A percentile compares a stretch with the other conserved stretches of the same genome.
Evolutionary conservation across 768 basidiomycete species (phyloP).

Genomic region (Coprinopsis marcescibilis): DNA sequence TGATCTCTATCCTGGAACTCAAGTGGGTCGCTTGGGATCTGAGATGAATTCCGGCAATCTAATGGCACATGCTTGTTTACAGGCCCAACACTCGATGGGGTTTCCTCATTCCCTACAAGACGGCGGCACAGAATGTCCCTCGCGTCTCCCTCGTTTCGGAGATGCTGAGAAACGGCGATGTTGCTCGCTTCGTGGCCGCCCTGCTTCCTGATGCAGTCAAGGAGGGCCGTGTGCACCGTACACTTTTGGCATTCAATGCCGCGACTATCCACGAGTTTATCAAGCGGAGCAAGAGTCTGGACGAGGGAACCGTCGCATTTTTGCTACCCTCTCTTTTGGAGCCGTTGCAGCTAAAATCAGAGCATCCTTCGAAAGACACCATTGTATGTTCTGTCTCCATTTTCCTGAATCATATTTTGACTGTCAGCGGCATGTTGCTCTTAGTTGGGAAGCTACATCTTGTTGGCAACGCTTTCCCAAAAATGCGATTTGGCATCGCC

Average conservation of each 20-base stretch:
- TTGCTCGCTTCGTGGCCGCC: conserved; percentile 65
- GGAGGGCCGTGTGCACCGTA: conserved; percentile 50
- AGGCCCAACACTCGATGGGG: conserved; percentile 61
- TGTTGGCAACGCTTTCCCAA: conserved; percentile 65
- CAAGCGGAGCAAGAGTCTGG: conserved; percentile 45
- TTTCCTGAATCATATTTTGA: neutral
- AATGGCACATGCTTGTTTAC: neutral
- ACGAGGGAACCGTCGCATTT: conserved; percentile 63
- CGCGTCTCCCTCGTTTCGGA: conserved; percentile 68
- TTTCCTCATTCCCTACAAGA: conserved; percentile 71
- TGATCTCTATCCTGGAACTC: conserved; percentile 81
- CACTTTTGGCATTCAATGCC: conserved; percentile 78
- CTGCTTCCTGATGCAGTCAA: conserved; percentile 59
- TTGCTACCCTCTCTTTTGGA: conserved; percentile 59
- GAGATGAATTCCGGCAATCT: conserved; percentile 1
- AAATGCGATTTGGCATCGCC: conserved; percentile 52
- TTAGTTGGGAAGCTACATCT: conserved; percentile 69
- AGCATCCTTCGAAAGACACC: conserved; percentile 41
- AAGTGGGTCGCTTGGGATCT: conserved; percentile 37
- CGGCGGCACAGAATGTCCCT: conserved; percentile 69
- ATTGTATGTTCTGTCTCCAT: conserved; percentile 38
- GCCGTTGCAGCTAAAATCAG: conserved; percentile 40
- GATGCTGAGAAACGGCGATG: conserved; percentile 65
- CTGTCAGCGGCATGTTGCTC: neutral
- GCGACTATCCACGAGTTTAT: conserved; percentile 78